phyloP scores from a whole-genome alignment of 352 stramenopile species.

The Globisporangium abappressorium region DNA sequence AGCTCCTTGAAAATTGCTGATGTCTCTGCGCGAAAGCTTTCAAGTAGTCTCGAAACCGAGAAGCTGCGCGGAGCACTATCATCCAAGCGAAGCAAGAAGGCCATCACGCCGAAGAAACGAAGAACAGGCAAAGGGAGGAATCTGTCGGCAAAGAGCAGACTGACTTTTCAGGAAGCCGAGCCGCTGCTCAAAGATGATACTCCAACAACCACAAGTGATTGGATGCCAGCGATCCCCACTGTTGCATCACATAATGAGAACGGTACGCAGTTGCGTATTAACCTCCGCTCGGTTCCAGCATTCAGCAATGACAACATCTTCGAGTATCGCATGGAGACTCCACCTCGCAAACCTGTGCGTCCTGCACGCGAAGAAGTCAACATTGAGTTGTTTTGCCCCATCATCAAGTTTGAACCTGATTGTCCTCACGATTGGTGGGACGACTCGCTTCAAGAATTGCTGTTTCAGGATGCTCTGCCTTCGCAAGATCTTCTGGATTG shows the following conservation, averaged over 20 bases:
- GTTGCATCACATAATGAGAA: neutral
- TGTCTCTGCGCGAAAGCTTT: conserved; percentile 4
- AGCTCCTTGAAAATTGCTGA: conserved; percentile 26
- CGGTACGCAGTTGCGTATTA: neutral
- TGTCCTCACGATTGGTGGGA: conserved; percentile 33
- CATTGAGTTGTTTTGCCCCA: conserved; percentile 1
- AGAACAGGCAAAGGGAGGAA: conserved; percentile 2
- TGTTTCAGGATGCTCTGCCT: conserved; percentile 35
- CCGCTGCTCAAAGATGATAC: neutral
- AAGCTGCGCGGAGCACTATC: neutral
- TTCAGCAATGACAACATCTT: neutral
- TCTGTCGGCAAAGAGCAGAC: neutral
- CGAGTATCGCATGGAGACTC: neutral
- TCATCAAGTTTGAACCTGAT: conserved; percentile 17
- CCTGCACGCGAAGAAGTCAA: conserved; percentile 23
- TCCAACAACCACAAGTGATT: neutral
- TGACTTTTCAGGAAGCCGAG: conserved; percentile 4
- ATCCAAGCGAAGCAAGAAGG: neutral
- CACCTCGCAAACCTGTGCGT: neutral
- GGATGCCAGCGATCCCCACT: neutral
- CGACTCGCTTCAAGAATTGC: conserved; percentile 41
- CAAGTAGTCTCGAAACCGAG: conserved; percentile 1
- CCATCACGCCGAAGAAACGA: conserved; percentile 7
- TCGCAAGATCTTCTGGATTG: conserved; percentile 41
- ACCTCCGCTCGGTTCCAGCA: conserved; percentile 3